phyloP scores from a whole-genome alignment of 805 yeast species.

The Myxozyma udenii region DNA sequence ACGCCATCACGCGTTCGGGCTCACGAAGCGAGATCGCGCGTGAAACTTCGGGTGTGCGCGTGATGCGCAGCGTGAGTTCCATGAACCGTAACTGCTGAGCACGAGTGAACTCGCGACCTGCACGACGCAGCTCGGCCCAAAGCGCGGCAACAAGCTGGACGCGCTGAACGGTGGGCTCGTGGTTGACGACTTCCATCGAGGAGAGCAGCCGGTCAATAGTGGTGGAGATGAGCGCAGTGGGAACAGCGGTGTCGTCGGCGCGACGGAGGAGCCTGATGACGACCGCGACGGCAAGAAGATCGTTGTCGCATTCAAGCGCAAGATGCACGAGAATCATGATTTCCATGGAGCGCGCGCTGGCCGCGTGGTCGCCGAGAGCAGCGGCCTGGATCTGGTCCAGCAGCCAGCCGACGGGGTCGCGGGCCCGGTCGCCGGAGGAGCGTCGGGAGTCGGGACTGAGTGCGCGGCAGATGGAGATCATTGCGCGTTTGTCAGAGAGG shows the following conservation, averaged over 20 bases:
- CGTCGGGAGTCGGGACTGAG: too few species aligned
- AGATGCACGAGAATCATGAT: conserved; percentile 9
- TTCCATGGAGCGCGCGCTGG: conserved; percentile 8
- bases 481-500: too few species aligned
- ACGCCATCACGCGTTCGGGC: not conserved
- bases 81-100: conserved; percentile 12
- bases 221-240: not conserved
- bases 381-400: conserved; percentile 6
- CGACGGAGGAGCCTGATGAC: conserved; percentile 2
- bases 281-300: conserved; percentile 11
- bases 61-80: conserved; percentile 13
- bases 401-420: conserved; percentile 14
- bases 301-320: conserved; percentile 12
- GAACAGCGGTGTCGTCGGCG: not conserved
- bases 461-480: too few species aligned
- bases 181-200: not conserved
- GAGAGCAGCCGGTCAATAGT: conserved; percentile 3
- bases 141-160: conserved; percentile 6
- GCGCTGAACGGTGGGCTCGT: not conserved
- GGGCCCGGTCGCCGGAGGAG: not conserved
- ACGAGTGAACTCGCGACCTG: conserved; percentile 3
- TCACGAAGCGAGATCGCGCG: not conserved
- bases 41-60: not conserved
- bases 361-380: not conserved
- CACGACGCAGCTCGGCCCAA: conserved; percentile 7